Base-by-base conservation (phyloP, 2,329 filamentous ascomycete species). In the Fusarium foetens region DNA sequence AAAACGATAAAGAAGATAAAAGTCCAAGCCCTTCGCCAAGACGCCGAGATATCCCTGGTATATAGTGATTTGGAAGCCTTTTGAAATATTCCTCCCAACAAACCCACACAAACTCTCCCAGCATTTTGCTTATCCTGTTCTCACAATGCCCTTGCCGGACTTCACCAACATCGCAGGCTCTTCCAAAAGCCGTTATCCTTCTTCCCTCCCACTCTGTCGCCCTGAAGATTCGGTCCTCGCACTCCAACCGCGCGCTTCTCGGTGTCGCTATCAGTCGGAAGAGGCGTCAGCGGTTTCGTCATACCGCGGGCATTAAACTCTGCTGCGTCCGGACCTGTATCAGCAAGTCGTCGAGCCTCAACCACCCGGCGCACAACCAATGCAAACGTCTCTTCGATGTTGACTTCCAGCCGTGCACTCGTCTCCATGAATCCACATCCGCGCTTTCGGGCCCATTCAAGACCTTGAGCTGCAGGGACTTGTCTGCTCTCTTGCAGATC, bases 401-500 rank as follows among this genome's bases (percentile, higher is more conserved):
- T 96, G 72, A 96, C 93, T 85, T 94, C 93, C 76, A 94, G 89
- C 60, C 93, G 85, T 8, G 93, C 93, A 77, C 92, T 94, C 70
- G 93, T 96, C 87, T 96, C 93, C 93, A 96, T 96, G 83, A 96
- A 96, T 42, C 93, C 93, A 82, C 93, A 95, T 46, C 90, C 90
- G 60, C 88, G 86, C 66, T 84, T 85, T 68, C 92, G 85, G 55
- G 93, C 92, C 93, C 93, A 96, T 75, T 94, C 92, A 46, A 95
- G 84, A 0, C 93, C 93, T 63, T 88, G 84, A 45, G 90, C 87
- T 11, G 92, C 92, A n/a, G 88, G 84, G 13, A 96, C 90, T 79
- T 90, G 87, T 53, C 93, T 84, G 74, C 86, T 87, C 76, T 91
- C 87, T 78, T 93, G 90, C 69, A 95, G 81, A 81, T 96, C 93